These are phyloP conservation scores for Lizonia empirigonia DNA, from an alignment of 2,329 filamentous ascomycete genomes.

Conservation along the genomic window DNA sequence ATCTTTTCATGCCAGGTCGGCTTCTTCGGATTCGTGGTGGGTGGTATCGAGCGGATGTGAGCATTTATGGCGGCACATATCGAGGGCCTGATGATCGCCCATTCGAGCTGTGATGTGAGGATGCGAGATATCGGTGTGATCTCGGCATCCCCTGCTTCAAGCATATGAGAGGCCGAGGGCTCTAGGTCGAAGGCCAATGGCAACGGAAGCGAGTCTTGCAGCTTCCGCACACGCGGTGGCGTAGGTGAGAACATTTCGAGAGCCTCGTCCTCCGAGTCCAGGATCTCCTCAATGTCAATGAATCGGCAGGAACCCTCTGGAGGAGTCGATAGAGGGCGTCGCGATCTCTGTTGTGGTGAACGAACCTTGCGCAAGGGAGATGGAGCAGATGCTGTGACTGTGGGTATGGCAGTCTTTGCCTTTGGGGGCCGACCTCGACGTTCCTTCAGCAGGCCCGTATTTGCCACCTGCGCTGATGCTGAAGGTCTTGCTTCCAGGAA, in stretches of 20 bases:
- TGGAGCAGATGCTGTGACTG: constrained; percentile 7
- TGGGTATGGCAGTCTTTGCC: constrained; percentile 14
- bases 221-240: constrained; percentile 36
- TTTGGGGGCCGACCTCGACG: constrained; percentile 31
- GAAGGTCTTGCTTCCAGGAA: constrained; percentile 2
- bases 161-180: background rate
- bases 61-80: constrained; percentile 57
- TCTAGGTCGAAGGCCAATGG: constrained; percentile 14
- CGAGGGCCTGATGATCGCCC: constrained; percentile 40
- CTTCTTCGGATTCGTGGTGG: constrained; percentile 45
- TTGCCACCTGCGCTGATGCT: background rate
- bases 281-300: constrained; percentile 47
- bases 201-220: constrained; percentile 26
- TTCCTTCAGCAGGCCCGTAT: constrained; percentile 25
- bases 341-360: background rate
- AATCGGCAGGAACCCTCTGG: constrained; percentile 33
- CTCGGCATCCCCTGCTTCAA: background rate
- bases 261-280: constrained; percentile 48
- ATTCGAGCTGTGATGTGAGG: constrained; percentile 31
- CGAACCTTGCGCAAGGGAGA: constrained; percentile 1
- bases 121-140: constrained; percentile 23
- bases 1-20: constrained; percentile 91
- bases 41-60: constrained; percentile 54
- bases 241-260: constrained; percentile 39
- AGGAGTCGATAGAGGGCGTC: constrained; percentile 16